These are phyloP conservation scores for Penicillium goetzii DNA, from an alignment of 495 filamentous ascomycete genomes.

Conservation along the genomic window DNA sequence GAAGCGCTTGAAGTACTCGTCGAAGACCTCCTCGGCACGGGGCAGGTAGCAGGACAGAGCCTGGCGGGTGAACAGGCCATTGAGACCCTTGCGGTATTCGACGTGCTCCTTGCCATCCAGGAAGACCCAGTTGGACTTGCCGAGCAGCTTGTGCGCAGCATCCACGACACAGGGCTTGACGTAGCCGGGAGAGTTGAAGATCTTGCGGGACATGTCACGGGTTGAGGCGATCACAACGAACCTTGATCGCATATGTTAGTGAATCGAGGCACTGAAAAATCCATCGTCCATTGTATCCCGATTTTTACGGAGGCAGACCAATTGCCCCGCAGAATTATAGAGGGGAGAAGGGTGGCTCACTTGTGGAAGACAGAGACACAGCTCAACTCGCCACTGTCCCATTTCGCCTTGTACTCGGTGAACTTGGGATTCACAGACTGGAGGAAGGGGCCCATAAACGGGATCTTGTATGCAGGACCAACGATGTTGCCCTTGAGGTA, in stretches of 20 bases:
- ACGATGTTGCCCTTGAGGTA: conserved; percentile 83
- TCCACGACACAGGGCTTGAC: conserved; percentile 98
- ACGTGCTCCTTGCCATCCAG: conserved; percentile 93
- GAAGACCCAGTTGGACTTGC: conserved; percentile 95
- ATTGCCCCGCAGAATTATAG: not conserved
- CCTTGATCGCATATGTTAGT: conserved; percentile 48
- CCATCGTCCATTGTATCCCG: not conserved
- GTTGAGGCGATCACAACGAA: conserved; percentile 98
- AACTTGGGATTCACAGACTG: conserved; percentile 92
- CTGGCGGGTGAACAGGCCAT: conserved; percentile 89
- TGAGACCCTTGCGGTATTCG: conserved; percentile 95
- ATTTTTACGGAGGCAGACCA: not conserved
- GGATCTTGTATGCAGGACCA: conserved; percentile 82
- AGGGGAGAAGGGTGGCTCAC: conserved; percentile 54
- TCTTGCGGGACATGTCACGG: conserved; percentile 93
- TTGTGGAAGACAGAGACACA: conserved; percentile 99
- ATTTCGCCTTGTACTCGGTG: conserved; percentile 87
- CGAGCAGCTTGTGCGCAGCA: conserved; percentile 90
- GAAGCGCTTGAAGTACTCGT: conserved; percentile 80
- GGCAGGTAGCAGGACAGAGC: conserved; percentile 89
- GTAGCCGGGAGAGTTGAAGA: conserved; percentile 91
- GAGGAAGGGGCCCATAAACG: conserved; percentile 95
- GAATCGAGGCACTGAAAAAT: not conserved
- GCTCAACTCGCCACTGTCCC: conserved; percentile 86
- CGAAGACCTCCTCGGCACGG: conserved; percentile 89